Evolutionary conservation across 1,284 basidiomycete species (phyloP).

Genomic region (Ustilago hordei): DNA sequence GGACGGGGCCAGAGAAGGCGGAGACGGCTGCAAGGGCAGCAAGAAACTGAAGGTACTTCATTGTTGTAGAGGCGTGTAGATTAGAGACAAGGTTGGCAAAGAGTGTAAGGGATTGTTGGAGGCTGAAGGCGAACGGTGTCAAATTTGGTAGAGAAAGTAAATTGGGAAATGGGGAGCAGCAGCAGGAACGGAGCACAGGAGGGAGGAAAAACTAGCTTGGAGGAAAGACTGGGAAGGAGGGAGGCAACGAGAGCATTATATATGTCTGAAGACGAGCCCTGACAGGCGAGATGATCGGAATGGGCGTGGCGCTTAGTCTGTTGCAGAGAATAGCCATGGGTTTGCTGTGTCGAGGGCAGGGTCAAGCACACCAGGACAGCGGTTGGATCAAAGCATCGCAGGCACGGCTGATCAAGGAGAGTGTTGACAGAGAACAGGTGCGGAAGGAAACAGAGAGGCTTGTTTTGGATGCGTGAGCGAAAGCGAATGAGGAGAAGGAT

Average conservation of each 20-base stretch:
- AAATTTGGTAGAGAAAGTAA: conserved; percentile 24
- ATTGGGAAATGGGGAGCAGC: conserved; percentile 33
- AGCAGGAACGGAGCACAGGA: conserved; percentile 31
- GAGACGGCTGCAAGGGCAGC: conserved; percentile 52
- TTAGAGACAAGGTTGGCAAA: conserved; percentile 21
- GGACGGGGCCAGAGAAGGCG: conserved; percentile 47
- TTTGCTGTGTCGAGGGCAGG: background rate
- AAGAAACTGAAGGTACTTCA: conserved; percentile 57
- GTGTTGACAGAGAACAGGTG: background rate
- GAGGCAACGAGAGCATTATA: conserved; percentile 24
- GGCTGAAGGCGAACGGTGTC: conserved; percentile 16
- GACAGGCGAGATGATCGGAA: conserved; percentile 30
- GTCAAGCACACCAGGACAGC: background rate
- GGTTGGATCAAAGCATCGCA: conserved; percentile 45
- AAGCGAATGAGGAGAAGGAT: background rate
- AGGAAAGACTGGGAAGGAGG: conserved; percentile 13
- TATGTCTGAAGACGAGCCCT: conserved; percentile 5
- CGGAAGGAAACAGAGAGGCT: conserved; percentile 1
- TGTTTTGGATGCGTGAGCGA: conserved; percentile 14
- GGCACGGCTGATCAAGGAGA: conserved; percentile 6
- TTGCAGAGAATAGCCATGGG: background rate
- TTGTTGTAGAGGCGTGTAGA: conserved; percentile 21
- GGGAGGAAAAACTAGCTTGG: conserved; percentile 48
- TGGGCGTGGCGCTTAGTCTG: background rate
- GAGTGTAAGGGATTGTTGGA: conserved; percentile 17